These are phyloP conservation scores for Potentilla sterilis DNA, from an alignment of 306 rosid genomes.

Conservation along the genomic window DNA sequence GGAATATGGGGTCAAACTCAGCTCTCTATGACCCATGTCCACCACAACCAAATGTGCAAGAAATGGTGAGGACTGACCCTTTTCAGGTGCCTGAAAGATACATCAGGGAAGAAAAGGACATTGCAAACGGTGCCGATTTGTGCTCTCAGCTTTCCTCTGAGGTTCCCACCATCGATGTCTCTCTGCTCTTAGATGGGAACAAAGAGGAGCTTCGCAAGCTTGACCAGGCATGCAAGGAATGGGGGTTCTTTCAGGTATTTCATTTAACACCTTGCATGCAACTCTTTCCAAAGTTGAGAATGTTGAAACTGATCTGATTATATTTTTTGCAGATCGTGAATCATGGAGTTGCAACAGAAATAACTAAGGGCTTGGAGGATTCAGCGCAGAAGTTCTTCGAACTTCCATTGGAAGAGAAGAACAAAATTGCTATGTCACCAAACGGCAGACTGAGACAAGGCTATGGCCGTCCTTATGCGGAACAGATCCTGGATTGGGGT, in stretches of 20 bases:
- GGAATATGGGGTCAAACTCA: conserved; percentile 1
- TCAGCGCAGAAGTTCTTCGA: conserved; percentile 6
- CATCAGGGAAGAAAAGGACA: conserved; percentile 12
- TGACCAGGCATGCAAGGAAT: conserved; percentile 27
- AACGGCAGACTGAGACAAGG: neutral
- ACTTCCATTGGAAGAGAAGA: conserved; percentile 8
- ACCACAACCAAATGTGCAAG: conserved; percentile 37
- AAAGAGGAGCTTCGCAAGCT: conserved; percentile 25
- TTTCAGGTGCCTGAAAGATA: conserved; percentile 32
- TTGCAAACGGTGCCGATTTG: neutral
- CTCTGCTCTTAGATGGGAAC: conserved; percentile 19
- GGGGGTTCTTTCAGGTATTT: conserved; percentile 39
- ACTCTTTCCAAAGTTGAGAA: neutral
- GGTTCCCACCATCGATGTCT: conserved; percentile 26
- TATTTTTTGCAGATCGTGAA: conserved; percentile 19
- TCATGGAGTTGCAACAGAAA: conserved; percentile 23
- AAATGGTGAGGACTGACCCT: conserved; percentile 31
- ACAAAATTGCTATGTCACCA: neutral
- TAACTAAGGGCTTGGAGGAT: conserved; percentile 15
- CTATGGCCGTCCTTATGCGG: neutral
- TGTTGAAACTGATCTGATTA: neutral
- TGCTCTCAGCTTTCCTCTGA: neutral
- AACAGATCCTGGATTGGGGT: conserved; percentile 33
- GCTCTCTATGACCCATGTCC: conserved; percentile 14
- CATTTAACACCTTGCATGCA: neutral